Evolutionary conservation across 169 alveolate genomes (phyloP).

Genomic region (Plasmodium falciparum): DNA sequence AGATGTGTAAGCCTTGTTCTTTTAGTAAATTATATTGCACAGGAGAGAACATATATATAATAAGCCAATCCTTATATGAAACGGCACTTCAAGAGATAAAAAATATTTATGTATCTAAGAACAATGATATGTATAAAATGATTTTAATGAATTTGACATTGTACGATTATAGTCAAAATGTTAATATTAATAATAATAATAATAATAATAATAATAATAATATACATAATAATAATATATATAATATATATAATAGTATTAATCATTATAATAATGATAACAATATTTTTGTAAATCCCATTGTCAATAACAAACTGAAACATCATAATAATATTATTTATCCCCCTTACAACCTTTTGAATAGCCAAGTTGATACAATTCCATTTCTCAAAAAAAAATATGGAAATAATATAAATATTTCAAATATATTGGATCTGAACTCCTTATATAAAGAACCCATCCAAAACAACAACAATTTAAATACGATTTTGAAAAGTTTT

Average conservation of each 20-base stretch:
- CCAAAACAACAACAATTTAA: background rate
- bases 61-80: constrained; percentile 15
- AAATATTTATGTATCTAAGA: background rate
- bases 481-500: constrained; percentile 1
- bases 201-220: background rate
- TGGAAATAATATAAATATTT: background rate
- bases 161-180: constrained; percentile 11
- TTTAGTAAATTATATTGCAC: constrained; percentile 83
- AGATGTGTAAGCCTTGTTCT: constrained; percentile 85
- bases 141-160: constrained; percentile 21
- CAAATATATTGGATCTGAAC: background rate
- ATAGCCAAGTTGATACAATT: background rate
- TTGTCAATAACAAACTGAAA: background rate
- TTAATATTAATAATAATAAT: background rate
- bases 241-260: background rate
- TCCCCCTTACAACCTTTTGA: background rate
- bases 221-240: background rate
- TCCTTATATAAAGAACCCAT: background rate
- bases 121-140: constrained; percentile 8
- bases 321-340: background rate
- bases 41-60: constrained; percentile 81
- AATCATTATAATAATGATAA: background rate
- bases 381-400: background rate
- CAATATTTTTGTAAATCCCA: background rate
- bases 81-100: background rate